Base-by-base conservation (phyloP, 2,329 filamentous ascomycete genomes). In the Claviceps purpurea region DNA sequence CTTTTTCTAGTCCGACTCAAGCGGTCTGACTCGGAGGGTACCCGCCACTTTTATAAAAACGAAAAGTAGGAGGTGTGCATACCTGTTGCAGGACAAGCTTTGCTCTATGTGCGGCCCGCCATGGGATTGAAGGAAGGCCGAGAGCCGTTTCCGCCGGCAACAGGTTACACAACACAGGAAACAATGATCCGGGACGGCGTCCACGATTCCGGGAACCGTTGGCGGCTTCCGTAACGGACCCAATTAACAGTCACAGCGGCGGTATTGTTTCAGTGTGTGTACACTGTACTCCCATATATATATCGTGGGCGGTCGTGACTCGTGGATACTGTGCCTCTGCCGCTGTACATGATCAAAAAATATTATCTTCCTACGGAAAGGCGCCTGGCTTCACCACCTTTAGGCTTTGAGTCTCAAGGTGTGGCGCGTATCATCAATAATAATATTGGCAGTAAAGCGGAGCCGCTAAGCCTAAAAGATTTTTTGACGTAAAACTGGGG, bases 101-200 rank as follows among this genome's bases (percentile, higher is more conserved):
- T 41, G 10, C 8, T 10, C 13, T 7, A 30, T 11, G 22, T 26
- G 40, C 47, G 38, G 37, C 20, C 10, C 13, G 49, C 37, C 34
- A 18, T 20, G 8, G 8, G 24, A 39, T 42, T 34, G 8, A 49
- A 44, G 46, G 18, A 42, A 5, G 20, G 16, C 40, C 45, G 46
- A 40, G 50, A 54, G 52, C 52, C 52, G 52, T 30, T 30, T 10
- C 26, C 8, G 26, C 26, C 26, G 26, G 26, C 8, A 30, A 30
- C 26, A 22, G 3, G 22, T 4, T 22, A 22, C 3, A 46, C 22
- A 50, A 26, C 6, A 42, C 18, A 40, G 52, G 48, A 16, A 18
- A 18, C 47, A 38, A n/a, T 24, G 43, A 41, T 30, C 51, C 41
- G 41, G n/a, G n/a, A 44, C 24, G 48, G 26, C 49, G 37, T 50